phyloP scores from a whole-genome alignment of 2,329 filamentous ascomycete genomes.

The Curvularia spicifera region DNA sequence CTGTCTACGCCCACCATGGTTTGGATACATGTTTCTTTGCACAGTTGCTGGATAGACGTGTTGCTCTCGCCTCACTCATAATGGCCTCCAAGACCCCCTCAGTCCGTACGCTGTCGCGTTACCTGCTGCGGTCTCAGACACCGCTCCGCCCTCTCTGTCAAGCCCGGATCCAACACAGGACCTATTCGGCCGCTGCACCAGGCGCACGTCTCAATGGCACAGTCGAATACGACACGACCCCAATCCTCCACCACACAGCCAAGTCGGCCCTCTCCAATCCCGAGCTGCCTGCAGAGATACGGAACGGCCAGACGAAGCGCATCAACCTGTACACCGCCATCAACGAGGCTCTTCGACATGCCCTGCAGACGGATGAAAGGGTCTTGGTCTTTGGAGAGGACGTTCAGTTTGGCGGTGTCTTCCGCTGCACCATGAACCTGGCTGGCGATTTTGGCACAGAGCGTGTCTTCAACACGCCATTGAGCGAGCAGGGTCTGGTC shows the following conservation, averaged over 20 bases:
- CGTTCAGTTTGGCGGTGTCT: constrained; percentile 95
- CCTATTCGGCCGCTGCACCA: constrained; percentile 58
- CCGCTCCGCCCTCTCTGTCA: constrained; percentile 33
- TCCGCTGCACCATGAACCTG: constrained; percentile 90
- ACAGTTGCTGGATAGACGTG: constrained; percentile 1
- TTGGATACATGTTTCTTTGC: constrained; percentile 3
- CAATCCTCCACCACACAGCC: constrained; percentile 80
- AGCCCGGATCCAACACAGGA: constrained; percentile 29
- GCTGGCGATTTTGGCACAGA: constrained; percentile 85
- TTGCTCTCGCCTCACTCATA: constrained; percentile 21
- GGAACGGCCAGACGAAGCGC: constrained; percentile 75
- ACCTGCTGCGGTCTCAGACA: constrained; percentile 39
- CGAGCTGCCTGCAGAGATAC: constrained; percentile 71
- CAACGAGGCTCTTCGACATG: constrained; percentile 85
- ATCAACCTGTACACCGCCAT: constrained; percentile 95
- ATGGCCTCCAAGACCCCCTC: constrained; percentile 43
- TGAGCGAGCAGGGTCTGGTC: constrained; percentile 92
- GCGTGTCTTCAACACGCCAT: constrained; percentile 93
- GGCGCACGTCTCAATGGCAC: constrained; percentile 77
- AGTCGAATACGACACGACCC: constrained; percentile 82
- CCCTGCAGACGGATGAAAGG: constrained; percentile 81
- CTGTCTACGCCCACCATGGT: constrained; percentile 15
- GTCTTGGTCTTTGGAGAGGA: constrained; percentile 96
- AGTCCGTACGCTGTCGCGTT: constrained; percentile 41
- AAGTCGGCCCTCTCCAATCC: constrained; percentile 72